These are phyloP conservation scores for Termitomyces sp. DNA, from an alignment of 768 basidiomycete species.

Conservation along the genomic window DNA sequence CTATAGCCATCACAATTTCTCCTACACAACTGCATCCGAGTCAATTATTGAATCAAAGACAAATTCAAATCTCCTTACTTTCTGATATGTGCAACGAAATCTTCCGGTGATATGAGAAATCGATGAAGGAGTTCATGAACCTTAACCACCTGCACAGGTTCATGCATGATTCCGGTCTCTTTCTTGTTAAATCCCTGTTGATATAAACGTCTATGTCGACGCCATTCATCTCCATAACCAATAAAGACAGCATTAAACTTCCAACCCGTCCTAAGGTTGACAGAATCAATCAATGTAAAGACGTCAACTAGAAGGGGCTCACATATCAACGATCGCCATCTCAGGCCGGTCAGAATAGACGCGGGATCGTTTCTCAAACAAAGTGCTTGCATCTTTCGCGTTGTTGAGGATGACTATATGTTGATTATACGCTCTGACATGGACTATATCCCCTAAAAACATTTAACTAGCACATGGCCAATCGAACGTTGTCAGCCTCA, in stretches of 20 bases:
- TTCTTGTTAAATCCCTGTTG: constrained; percentile 20
- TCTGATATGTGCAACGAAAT: constrained; percentile 7
- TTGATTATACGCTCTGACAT: too few relatives aligned
- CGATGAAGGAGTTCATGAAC: constrained; percentile 14
- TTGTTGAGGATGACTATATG: too few relatives aligned
- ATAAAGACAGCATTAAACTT: constrained; percentile 21
- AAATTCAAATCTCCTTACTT: not conserved
- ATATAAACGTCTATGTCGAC: constrained; percentile 21
- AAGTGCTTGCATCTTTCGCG: too few relatives aligned
- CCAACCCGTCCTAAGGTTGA: too few relatives aligned
- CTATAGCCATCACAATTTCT: constrained; percentile 15
- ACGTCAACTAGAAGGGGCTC: not conserved
- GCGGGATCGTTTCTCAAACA: too few relatives aligned
- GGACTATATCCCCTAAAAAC: not conserved
- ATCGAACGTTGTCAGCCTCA: not conserved
- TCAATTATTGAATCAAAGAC: not conserved
- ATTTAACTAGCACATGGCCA: too few relatives aligned
- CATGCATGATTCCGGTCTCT: constrained; percentile 12
- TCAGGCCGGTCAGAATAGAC: too few relatives aligned
- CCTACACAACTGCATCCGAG: constrained; percentile 1
- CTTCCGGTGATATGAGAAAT: too few relatives aligned
- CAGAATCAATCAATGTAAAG: not conserved
- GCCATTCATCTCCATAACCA: constrained; percentile 24
- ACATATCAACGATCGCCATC: constrained; percentile 17
- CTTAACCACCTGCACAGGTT: constrained; percentile 19